Percentiles rank a stretch among this genome's conserved stretches.
Conservation (phyloP, 208 protist species). For the Wallacemonas sp. region DNA sequence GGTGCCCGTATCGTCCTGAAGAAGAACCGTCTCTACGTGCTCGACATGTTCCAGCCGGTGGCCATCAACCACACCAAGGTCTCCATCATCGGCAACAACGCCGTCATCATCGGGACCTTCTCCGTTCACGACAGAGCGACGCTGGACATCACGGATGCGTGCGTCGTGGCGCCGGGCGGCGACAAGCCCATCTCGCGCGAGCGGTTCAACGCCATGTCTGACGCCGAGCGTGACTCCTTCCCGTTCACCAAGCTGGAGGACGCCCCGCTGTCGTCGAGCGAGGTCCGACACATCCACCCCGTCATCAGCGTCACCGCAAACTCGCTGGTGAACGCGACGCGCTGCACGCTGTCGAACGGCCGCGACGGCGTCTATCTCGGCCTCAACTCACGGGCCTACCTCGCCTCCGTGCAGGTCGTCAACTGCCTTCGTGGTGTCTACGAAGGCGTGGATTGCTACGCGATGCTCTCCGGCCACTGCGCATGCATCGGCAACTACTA, state of each 20-base stretch:
- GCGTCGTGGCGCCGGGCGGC: conserved; percentile 33
- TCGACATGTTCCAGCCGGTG: conserved; percentile 30
- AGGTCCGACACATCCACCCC: conserved; percentile 17
- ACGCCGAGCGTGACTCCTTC: neutral
- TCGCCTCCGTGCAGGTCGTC: conserved; percentile 27
- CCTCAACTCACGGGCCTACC: conserved; percentile 38
- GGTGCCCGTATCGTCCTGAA: conserved; percentile 54
- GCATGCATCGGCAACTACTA: conserved; percentile 54
- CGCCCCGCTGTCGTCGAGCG: neutral
- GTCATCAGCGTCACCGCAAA: conserved; percentile 42
- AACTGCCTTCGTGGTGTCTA: conserved; percentile 69
- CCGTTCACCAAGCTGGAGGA: neutral
- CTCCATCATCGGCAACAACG: conserved; percentile 56
- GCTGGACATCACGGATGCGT: conserved; percentile 47
- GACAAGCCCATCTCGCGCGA: neutral
- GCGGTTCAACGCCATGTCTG: neutral
- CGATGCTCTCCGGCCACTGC: conserved; percentile 24
- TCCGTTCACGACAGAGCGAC: conserved; percentile 30
- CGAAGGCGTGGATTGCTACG: conserved; percentile 59
- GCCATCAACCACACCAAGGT: conserved; percentile 39
- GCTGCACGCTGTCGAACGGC: conserved; percentile 51
- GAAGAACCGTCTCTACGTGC: conserved; percentile 38
- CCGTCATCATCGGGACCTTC: conserved; percentile 50
- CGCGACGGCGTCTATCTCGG: conserved; percentile 69
- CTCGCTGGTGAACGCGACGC: conserved; percentile 33